Percentiles rank a stretch among this genome's conserved stretches.
phyloP scores from a whole-genome alignment of 1,284 basidiomycete genomes.

The Trametes polyzona region DNA sequence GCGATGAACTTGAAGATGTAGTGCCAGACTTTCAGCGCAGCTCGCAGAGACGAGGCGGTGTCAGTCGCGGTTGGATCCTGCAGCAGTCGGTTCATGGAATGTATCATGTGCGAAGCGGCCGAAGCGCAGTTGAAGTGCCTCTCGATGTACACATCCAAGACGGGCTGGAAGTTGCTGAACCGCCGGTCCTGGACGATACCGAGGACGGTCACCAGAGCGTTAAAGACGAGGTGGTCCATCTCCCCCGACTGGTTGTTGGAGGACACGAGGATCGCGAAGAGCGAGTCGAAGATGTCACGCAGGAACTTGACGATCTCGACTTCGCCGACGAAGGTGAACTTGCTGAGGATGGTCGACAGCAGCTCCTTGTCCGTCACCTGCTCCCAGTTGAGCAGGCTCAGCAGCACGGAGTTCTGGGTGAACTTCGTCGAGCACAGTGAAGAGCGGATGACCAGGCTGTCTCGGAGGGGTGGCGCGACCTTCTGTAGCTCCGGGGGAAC shows the following conservation, averaged over 20 bases:
- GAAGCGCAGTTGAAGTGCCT: slow-evolving; percentile 83
- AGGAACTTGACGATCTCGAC: slow-evolving; percentile 96
- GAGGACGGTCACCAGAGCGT: slow-evolving; percentile 88
- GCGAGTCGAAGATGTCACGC: slow-evolving; percentile 88
- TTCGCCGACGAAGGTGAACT: slow-evolving; percentile 92
- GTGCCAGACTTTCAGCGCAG: slow-evolving; percentile 95
- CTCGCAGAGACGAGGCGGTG: slow-evolving; percentile 78
- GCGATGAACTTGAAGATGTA: slow-evolving; percentile 96
- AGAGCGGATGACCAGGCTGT: slow-evolving; percentile 83
- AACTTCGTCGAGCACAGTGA: slow-evolving; percentile 93
- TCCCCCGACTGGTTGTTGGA: slow-evolving; percentile 75
- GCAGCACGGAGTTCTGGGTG: slow-evolving; percentile 89
- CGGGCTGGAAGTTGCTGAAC: slow-evolving; percentile 95
- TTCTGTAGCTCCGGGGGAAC: slow-evolving; percentile 69
- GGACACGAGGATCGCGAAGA: slow-evolving; percentile 89
- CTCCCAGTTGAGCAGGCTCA: slow-evolving; percentile 88
- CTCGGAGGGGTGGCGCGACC: slow-evolving; percentile 71
- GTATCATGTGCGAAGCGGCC: slow-evolving; percentile 82
- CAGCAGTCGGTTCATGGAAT: slow-evolving; percentile 86
- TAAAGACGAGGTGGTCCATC: slow-evolving; percentile 88
- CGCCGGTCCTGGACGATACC: slow-evolving; percentile 92
- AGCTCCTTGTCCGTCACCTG: slow-evolving; percentile 65
- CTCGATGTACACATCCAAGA: slow-evolving; percentile 92
- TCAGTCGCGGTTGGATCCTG: slow-evolving; percentile 75
- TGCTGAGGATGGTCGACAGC: slow-evolving; percentile 75